Conservation (phyloP, 306 rosid species). For the Quercus robur region DNA sequence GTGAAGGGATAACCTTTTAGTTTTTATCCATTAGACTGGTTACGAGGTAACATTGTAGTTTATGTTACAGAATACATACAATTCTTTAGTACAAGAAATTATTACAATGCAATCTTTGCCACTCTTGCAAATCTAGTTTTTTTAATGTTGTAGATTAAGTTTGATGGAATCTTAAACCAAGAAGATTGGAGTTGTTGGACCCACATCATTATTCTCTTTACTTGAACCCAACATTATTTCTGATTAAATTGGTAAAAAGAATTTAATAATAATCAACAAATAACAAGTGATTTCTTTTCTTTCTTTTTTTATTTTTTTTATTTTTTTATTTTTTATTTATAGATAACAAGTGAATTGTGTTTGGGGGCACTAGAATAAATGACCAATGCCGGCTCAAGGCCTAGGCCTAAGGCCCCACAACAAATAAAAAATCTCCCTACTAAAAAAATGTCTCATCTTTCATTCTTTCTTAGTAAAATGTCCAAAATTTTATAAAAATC, state of each 20-base stretch:
- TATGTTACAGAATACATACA: neutral
- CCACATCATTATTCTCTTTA: neutral
- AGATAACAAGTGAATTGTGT: neutral
- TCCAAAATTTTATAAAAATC: too few relatives aligned
- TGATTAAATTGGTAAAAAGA: neutral
- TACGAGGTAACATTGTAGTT: neutral
- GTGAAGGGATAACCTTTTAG: neutral
- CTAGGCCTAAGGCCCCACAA: too few relatives aligned
- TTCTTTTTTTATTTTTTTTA: too few relatives aligned
- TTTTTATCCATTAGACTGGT: neutral
- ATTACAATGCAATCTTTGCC: neutral
- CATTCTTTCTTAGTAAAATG: too few relatives aligned
- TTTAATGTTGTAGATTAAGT: neutral
- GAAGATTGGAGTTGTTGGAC: neutral
- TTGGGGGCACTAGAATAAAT: neutral
- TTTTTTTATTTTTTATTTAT: too few relatives aligned
- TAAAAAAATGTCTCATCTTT: too few relatives aligned
- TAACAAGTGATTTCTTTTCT: neutral
- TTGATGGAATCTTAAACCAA: neutral
- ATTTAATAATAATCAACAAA: neutral
- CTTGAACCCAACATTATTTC: neutral
- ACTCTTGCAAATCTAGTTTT: neutral
- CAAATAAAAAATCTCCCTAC: too few relatives aligned
- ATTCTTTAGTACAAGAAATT: neutral
- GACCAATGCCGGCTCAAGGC: too few relatives aligned